Conservation (phyloP, 176 grass and related monocot genomes). For the Cenchrus americanus region DNA sequence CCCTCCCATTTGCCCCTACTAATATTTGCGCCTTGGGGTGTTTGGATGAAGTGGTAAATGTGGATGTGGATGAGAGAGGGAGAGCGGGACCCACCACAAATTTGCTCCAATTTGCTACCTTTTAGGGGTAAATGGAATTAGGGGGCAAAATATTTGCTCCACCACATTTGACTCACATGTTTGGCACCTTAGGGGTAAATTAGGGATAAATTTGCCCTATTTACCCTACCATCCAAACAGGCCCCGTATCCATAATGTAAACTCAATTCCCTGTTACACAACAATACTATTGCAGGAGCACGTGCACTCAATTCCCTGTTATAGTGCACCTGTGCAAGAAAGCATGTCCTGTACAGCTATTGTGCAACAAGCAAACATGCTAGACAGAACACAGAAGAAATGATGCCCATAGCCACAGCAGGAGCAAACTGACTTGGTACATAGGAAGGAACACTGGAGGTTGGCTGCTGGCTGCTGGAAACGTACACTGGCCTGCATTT, state of each 20-base stretch:
- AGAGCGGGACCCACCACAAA: too few relatives aligned
- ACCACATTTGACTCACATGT: too few relatives aligned
- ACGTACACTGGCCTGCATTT: background rate
- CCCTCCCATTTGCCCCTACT: too few relatives aligned
- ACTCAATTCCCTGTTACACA: background rate
- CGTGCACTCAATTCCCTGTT: background rate
- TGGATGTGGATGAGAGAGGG: too few relatives aligned
- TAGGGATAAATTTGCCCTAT: too few relatives aligned
- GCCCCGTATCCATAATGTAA: background rate
- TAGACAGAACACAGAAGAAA: background rate
- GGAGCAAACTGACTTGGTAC: background rate
- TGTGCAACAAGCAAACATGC: background rate
- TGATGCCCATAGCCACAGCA: background rate
- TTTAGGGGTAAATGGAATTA: too few relatives aligned
- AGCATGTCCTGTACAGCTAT: background rate
- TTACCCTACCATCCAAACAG: too few relatives aligned
- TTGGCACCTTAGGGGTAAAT: too few relatives aligned
- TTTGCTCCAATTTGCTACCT: too few relatives aligned
- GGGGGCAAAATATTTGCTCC: too few relatives aligned
- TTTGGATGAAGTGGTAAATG: too few relatives aligned
- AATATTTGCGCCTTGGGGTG: too few relatives aligned
- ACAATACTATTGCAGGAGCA: slow-evolving; percentile 16
- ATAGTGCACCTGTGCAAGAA: background rate
- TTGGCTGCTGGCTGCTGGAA: slow-evolving; percentile 9
- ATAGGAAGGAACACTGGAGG: background rate